Evolutionary conservation across 1,284 basidiomycete species (phyloP).

Genomic region (Tremellales sp.): DNA sequence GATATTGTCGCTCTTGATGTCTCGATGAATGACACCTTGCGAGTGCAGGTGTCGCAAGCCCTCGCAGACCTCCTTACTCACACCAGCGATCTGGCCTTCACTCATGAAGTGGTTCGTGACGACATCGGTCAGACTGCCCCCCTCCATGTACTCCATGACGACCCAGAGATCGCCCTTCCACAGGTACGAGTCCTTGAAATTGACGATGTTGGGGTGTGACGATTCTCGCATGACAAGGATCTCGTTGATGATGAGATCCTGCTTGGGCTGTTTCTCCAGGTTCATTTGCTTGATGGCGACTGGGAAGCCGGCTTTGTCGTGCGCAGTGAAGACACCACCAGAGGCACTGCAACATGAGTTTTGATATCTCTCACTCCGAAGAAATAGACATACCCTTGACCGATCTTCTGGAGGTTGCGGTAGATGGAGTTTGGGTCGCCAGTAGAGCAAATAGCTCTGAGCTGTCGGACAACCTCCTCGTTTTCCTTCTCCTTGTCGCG

Average conservation of each 20-base stretch:
- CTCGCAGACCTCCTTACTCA: slow-evolving; percentile 82
- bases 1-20: slow-evolving; percentile 98
- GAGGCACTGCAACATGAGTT: slow-evolving; percentile 62
- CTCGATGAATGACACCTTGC: slow-evolving; percentile 93
- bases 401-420: slow-evolving; percentile 90
- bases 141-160: slow-evolving; percentile 99
- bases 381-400: slow-evolving; percentile 84
- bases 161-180: slow-evolving; percentile 99
- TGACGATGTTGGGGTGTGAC: slow-evolving; percentile 96
- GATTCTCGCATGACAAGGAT: slow-evolving; percentile 98
- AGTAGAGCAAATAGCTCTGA: slow-evolving; percentile 93
- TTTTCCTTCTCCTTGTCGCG: slow-evolving; percentile 85
- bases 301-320: slow-evolving; percentile 86
- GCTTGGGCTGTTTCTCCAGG: slow-evolving; percentile 98
- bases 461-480: slow-evolving; percentile 81
- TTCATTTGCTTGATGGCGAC: slow-evolving; percentile 99
- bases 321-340: slow-evolving; percentile 96
- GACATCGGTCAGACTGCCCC: slow-evolving; percentile 82
- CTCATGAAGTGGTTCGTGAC: slow-evolving; percentile 97
- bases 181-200: slow-evolving; percentile 97
- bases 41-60: slow-evolving; percentile 88
- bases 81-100: slow-evolving; percentile 85
- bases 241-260: slow-evolving; percentile 99
- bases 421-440: slow-evolving; percentile 95
- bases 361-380: not conserved